Conservation (phyloP, 257 asterid genomes). For the Dorcoceras hygrometricum region DNA sequence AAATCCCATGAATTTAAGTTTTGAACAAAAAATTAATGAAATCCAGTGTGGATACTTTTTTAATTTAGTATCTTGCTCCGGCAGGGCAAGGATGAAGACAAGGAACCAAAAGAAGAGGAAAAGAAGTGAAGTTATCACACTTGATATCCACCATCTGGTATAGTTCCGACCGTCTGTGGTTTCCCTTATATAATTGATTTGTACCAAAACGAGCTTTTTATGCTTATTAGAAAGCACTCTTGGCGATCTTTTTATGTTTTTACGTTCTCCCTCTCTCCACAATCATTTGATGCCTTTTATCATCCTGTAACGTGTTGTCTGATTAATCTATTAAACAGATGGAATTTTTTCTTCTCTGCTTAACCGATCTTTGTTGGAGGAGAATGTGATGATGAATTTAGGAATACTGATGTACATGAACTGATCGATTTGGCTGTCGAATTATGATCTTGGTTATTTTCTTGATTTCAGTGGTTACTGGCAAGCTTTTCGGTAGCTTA, state of each 20-base stretch:
- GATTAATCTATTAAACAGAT: conserved; percentile 2
- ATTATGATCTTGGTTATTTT: too few species aligned
- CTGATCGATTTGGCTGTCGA: conserved; percentile 1
- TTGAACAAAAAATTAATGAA: too few species aligned
- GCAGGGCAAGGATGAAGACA: conserved; percentile 64
- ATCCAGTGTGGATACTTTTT: background rate
- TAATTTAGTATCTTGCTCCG: conserved; percentile 18
- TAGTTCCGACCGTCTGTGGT: conserved; percentile 10
- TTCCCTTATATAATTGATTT: background rate
- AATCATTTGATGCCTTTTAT: background rate
- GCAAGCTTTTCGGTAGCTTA: too few species aligned
- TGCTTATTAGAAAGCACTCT: background rate
- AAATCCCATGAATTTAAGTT: background rate
- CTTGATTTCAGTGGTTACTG: too few species aligned
- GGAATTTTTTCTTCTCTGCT: conserved; percentile 12
- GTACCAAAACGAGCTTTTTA: background rate
- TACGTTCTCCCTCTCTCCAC: background rate
- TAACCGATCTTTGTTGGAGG: background rate
- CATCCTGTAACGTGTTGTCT: background rate
- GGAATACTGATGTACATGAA: conserved; percentile 17
- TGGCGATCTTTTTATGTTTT: background rate
- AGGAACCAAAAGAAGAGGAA: conserved; percentile 62
- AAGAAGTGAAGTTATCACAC: conserved; percentile 45
- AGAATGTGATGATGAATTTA: conserved; percentile 18
- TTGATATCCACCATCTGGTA: conserved; percentile 30